Evolutionary conservation across 352 stramenopile species (phyloP).

Genomic region (Phytophthora pluvialis): DNA sequence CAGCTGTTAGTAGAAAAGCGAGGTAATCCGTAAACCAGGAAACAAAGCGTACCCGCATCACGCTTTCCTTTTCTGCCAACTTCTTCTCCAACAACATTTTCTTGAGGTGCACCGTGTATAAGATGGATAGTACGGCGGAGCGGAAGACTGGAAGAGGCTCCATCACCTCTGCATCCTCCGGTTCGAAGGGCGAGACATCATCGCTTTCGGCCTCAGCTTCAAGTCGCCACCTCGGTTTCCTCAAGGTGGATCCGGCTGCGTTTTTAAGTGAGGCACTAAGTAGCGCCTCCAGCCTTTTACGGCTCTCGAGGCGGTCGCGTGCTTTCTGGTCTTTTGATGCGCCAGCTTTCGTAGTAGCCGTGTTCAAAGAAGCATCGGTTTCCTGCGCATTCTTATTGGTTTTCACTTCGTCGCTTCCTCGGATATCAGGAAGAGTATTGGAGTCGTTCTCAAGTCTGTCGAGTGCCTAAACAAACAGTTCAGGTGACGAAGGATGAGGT

Average conservation of each 20-base stretch:
- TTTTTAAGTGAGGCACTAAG: conserved; percentile 44
- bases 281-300: conserved; percentile 48
- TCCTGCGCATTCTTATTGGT: conserved; percentile 1
- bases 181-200: conserved; percentile 34
- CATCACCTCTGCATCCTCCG: conserved; percentile 31
- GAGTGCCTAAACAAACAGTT: conserved; percentile 33
- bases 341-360: conserved; percentile 6
- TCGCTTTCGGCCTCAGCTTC: conserved; percentile 42
- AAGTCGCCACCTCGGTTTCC: conserved; percentile 61
- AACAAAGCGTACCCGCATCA: conserved; percentile 28
- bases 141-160: conserved; percentile 52
- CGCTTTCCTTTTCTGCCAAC: conserved; percentile 45
- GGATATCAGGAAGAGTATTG: conserved; percentile 1
- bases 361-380: not conserved
- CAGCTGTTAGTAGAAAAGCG: conserved; percentile 11
- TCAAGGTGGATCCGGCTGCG: conserved; percentile 17
- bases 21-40: not conserved
- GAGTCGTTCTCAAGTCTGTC: conserved; percentile 36
- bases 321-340: conserved; percentile 30
- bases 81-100: conserved; percentile 45
- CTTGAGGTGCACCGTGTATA: conserved; percentile 35
- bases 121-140: conserved; percentile 39
- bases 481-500: not conserved
- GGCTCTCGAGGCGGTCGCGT: conserved; percentile 46
- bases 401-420: conserved; percentile 2